Evolutionary conservation across 345 rosid species (phyloP), one percentile per base, ranked within the genome.

Genomic region (Eutrema heterophyllum): DNA sequence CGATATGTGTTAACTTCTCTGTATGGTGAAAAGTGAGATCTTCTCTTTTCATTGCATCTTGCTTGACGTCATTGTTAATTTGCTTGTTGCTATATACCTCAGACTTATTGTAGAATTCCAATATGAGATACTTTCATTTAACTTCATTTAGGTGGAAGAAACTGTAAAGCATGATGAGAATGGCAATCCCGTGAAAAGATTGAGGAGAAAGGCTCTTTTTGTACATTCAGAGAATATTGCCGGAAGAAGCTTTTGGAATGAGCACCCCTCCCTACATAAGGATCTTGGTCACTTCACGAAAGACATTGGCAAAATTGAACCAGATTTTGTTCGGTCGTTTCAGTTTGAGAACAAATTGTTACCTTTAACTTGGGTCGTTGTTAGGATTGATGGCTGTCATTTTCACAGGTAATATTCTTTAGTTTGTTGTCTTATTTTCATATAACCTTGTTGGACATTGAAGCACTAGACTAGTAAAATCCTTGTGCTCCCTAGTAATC

Each of bases 341-440:
- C 67, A 78, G 74, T 89, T 83, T 57, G 95, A 91, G 73, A 87
- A 74, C 79, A 94, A 86, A 75, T 60, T 91, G 86, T 81, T 91
- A 85, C 92, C 89, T 56, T 84, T 80, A 51, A 87, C 90, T 44
- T 94, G 97, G 95, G 81, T 88, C 26, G 88, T 94, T 48, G 73
- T 94, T 65, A 85, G 98, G 78, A 86, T 91, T 74, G 98, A 94
- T 76, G 98, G 98, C 70, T 89, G 93, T 75, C 96, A 94, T 74
- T 94, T 94, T 83, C 98, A 94, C 87, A 86, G 96, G 97, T 89
- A 81, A 82, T 21, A 5, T 29, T 53, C 32, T 60, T n/a, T 68
- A 26, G 18, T 36, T 11, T 57, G 16, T n/a, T 29, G 3, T 5
- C 56, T 56, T 50, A 9, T 9, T 29, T 39, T 73, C 64, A 0